A percentile compares a stretch with the other conserved stretches of the same genome.
phyloP scores from a whole-genome alignment of 805 yeast genomes.

The Monosporozyma solicola region DNA sequence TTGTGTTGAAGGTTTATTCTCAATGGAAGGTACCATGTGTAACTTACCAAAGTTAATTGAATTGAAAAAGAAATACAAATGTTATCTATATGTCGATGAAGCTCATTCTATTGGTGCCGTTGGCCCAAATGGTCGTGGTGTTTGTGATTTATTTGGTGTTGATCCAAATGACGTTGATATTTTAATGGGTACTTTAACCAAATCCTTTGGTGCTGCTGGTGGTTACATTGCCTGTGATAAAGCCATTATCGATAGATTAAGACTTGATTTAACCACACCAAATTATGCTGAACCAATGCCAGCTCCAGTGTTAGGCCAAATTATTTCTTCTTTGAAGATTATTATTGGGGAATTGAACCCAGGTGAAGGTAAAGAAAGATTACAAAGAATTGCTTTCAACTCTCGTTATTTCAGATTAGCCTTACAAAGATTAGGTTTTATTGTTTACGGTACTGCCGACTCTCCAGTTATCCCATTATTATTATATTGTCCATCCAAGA shows the following conservation, averaged over 20 bases:
- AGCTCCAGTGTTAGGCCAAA: constrained; percentile 89
- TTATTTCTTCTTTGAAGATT: constrained; percentile 66
- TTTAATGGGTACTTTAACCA: constrained; percentile 95
- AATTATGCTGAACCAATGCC: constrained; percentile 77
- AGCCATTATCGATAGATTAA: constrained; percentile 60
- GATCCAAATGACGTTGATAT: constrained; percentile 71
- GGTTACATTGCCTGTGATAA: constrained; percentile 85
- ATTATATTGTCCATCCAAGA: constrained; percentile 82
- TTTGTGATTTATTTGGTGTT: constrained; percentile 85
- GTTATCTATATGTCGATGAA: constrained; percentile 88
- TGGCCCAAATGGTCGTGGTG: constrained; percentile 90
- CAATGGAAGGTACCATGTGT: constrained; percentile 88
- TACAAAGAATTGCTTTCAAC: constrained; percentile 90
- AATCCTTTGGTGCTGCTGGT: constrained; percentile 98
- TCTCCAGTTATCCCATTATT: constrained; percentile 91
- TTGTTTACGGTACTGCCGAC: constrained; percentile 90
- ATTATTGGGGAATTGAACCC: constrained; percentile 78
- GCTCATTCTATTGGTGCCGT: constrained; percentile 99
- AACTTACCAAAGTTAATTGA: constrained; percentile 68
- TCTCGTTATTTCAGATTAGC: constrained; percentile 90
- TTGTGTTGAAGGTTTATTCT: constrained; percentile 86
- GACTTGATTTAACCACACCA: constrained; percentile 63
- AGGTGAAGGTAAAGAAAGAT: constrained; percentile 86
- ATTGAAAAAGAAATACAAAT: constrained; percentile 74
- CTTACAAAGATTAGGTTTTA: constrained; percentile 84